These are phyloP conservation scores for Phytophthora palmivora DNA, from an alignment of 352 stramenopile genomes.

Conservation along the genomic window DNA sequence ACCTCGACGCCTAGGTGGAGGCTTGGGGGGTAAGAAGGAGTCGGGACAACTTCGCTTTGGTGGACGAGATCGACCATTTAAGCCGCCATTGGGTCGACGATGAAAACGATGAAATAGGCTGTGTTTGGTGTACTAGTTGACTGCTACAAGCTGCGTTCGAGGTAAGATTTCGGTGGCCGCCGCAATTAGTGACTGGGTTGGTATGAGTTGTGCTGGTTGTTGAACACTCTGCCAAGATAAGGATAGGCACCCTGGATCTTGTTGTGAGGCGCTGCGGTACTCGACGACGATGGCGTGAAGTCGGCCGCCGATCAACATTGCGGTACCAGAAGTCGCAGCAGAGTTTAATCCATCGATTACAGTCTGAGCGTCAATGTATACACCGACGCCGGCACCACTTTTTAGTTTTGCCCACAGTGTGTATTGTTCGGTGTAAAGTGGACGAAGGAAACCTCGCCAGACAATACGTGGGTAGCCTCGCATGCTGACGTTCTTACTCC, in stretches of 20 bases:
- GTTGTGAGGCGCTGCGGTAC: slow-evolving; percentile 42
- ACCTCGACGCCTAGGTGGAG: slow-evolving; percentile 75
- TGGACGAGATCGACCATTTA: slow-evolving; percentile 77
- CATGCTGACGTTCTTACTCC: slow-evolving; percentile 46
- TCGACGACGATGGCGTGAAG: slow-evolving; percentile 58
- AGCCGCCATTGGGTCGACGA: slow-evolving; percentile 33
- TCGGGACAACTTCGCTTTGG: slow-evolving; percentile 87
- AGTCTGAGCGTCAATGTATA: slow-evolving; percentile 46
- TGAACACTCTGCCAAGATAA: slow-evolving; percentile 30
- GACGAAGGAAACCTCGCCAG: slow-evolving; percentile 55
- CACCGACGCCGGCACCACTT: slow-evolving; percentile 15
- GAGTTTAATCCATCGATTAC: slow-evolving; percentile 53
- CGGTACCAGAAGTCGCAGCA: slow-evolving; percentile 9
- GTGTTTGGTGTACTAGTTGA: slow-evolving; percentile 14
- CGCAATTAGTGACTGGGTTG: slow-evolving; percentile 20
- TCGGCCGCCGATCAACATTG: slow-evolving; percentile 35
- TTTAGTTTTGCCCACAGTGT: slow-evolving; percentile 40
- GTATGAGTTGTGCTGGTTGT: slow-evolving; percentile 22
- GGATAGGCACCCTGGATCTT: slow-evolving; percentile 19
- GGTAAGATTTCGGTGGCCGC: slow-evolving; percentile 33
- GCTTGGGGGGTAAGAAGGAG: slow-evolving; percentile 80
- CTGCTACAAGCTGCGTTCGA: slow-evolving; percentile 28
- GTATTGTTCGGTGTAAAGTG: slow-evolving; percentile 52
- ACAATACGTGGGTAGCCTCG: slow-evolving; percentile 49
- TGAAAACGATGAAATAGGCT: slow-evolving; percentile 1